Evolutionary conservation across 2,329 filamentous ascomycete genomes (phyloP), one percentile per base, ranked within the genome.

Genomic region (Beauveria medogensis): DNA sequence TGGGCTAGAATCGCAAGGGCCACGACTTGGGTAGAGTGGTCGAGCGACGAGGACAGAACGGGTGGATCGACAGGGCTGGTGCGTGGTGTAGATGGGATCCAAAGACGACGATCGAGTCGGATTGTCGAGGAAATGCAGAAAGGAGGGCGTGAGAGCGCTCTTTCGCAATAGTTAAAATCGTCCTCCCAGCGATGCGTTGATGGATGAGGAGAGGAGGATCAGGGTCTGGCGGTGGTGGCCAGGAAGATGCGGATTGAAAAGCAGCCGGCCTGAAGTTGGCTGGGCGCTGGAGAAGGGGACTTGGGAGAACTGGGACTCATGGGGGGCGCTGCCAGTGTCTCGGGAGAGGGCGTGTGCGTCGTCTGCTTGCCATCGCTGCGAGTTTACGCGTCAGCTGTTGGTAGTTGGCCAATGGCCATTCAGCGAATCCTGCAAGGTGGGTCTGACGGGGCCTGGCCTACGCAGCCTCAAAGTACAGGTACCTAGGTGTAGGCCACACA

Each of bases 341-440:
- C 60, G 61, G 61, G 56, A 63, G 52, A 62, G 50, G 60, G 63
- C 55, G 54, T 52, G 55, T 58, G 54, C 57, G 59, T 61, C 61
- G 40, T 54, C 57, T 59, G 60, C 62, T 61, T 59, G 58, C 58
- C 58, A 55, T 61, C 48, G 56, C 51, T 59, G 63, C 52, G 64
- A 63, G 63, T 66, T 67, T 71, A 71, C 69, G 69, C 69, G 69
- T 71, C 66, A 71, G 68, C 69, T 68, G 66, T 66, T 64, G 62
- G 64, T 63, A 63, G 60, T 55, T 24, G 55, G 54, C 69, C 69
- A 70, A 70, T 70, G 58, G 61, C 48, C 14, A 16, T 26, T 18
- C n/a, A 12, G 7, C 12, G 40, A 63, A 55, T 60, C 44, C 40
- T 48, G 7, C n/a, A 20, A 2, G 26, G 61, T 60, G 61, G 61